phyloP scores from a whole-genome alignment of 352 stramenopile genomes.

The Globisporangium irregulare region DNA sequence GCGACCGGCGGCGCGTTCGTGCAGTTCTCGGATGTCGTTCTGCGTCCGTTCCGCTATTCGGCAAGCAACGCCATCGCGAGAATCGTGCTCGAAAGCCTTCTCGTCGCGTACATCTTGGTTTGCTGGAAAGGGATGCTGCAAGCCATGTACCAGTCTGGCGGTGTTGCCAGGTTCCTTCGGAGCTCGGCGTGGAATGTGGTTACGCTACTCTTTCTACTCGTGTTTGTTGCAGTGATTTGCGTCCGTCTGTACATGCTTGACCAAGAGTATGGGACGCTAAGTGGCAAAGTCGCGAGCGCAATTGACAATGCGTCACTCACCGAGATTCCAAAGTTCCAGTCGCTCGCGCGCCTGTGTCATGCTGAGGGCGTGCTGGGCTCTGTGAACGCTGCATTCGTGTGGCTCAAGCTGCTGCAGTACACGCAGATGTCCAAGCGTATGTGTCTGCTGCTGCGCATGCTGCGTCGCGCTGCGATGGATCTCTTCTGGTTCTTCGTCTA shows the following conservation, averaged over 20 bases:
- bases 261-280: slow-evolving; percentile 52
- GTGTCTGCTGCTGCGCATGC: slow-evolving; percentile 48
- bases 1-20: slow-evolving; percentile 52
- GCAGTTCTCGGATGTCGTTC: slow-evolving; percentile 37
- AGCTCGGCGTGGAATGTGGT: slow-evolving; percentile 40
- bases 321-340: slow-evolving; percentile 39
- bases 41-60: slow-evolving; percentile 58
- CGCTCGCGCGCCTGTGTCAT: slow-evolving; percentile 33
- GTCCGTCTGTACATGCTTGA: slow-evolving; percentile 57
- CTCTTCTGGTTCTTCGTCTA: slow-evolving; percentile 61
- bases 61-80: slow-evolving; percentile 24
- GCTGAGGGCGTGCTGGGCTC: slow-evolving; percentile 41
- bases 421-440: slow-evolving; percentile 64
- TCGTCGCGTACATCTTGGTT: slow-evolving; percentile 45
- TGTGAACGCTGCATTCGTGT: slow-evolving; percentile 50
- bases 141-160: slow-evolving; percentile 26
- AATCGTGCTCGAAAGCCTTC: slow-evolving; percentile 46
- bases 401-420: slow-evolving; percentile 69
- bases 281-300: slow-evolving; percentile 28
- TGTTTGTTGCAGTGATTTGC: slow-evolving; percentile 48
- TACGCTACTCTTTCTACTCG: slow-evolving; percentile 33
- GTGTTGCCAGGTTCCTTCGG: slow-evolving; percentile 26
- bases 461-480: slow-evolving; percentile 47
- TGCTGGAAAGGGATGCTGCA: slow-evolving; percentile 38
- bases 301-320: slow-evolving; percentile 18